Base-by-base conservation (phyloP, 2,329 filamentous ascomycete species). In the Colletotrichum sp. region DNA sequence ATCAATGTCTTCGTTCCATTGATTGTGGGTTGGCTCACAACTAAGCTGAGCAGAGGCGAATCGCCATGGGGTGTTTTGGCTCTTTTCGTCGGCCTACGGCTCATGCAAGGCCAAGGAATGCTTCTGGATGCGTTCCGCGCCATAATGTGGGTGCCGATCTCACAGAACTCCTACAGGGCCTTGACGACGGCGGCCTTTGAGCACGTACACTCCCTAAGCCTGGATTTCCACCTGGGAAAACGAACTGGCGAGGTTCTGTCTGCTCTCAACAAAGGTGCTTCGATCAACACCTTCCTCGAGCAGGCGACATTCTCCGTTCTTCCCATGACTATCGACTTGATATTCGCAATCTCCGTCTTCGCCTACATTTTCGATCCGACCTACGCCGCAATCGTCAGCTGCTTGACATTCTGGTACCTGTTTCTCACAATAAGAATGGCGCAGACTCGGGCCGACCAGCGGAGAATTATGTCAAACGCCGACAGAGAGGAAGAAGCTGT, bases 341-440 rank as follows among this genome's bases (percentile, higher is more conserved):
- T 93, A 75, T 90, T 98, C 65, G 95, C 97, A 62, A 93, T 99
- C 79, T 90, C 90, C 75, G 97, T 94, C 83, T 96, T 98, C 81
- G 88, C 94, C 74, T 83, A 93, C 78, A 85, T 87, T 8, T 98
- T 98, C 78, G 96, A 98, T 82, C 78, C 76, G 65, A 77, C 81
- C 11, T 98, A 98, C 81, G 95, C 96, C 8, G 91, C 98, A 59
- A 94, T 98, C 64, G 94, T 98, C 74, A 91, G 94, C 68, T 91
- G 98, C 73, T 94, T 98, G 78, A 98, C 96, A 0, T 98, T 98
- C 82, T 96, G 95, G 85, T 99, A 99, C 85, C 92, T 98, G 68
- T 98, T 98, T 84, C 91, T 98, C 80, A 99, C 97, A 8, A 95
- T 99, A 78, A 94, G 96, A 76, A 95, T 99, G 93, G 96, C 97